phyloP scores from a whole-genome alignment of 768 basidiomycete species.

The Tricholoma sp. region DNA sequence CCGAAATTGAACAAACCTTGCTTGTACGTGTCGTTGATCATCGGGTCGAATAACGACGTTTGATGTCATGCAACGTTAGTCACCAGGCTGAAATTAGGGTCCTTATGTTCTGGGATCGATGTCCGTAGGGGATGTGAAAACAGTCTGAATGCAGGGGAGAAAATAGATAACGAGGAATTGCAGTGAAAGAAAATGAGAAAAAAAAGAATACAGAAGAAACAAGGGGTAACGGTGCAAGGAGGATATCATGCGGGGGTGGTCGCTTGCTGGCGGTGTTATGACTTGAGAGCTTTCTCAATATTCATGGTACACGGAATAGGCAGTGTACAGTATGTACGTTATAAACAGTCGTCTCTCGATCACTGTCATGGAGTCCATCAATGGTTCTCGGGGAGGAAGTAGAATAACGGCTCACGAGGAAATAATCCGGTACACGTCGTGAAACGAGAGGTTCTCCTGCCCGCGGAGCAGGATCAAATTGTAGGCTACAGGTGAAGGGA shows the following conservation, averaged over 20 bases:
- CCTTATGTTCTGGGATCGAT: slow-evolving; percentile 1
- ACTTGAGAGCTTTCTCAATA: slow-evolving; percentile 17
- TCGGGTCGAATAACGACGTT: background rate
- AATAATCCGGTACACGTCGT: slow-evolving; percentile 90
- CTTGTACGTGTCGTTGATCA: background rate
- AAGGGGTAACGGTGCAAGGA: slow-evolving; percentile 3
- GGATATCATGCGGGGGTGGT: slow-evolving; percentile 1
- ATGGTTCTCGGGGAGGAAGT: background rate
- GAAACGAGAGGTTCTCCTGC: slow-evolving; percentile 98
- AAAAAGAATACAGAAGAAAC: background rate
- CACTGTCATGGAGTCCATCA: slow-evolving; percentile 12
- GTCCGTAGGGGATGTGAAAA: slow-evolving; percentile 1
- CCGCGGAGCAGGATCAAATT: slow-evolving; percentile 99
- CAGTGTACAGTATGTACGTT: slow-evolving; percentile 19
- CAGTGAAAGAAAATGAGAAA: background rate
- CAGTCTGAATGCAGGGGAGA: slow-evolving; percentile 3
- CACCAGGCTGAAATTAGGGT: background rate
- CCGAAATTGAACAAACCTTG: background rate
- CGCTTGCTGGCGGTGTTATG: slow-evolving; percentile 8
- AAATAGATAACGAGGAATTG: background rate
- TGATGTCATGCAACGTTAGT: background rate
- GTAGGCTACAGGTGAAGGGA: slow-evolving; percentile 57
- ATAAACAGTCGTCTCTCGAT: slow-evolving; percentile 17
- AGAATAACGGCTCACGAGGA: slow-evolving; percentile 58
- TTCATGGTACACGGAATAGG: slow-evolving; percentile 20